phyloP scores from a whole-genome alignment of 805 yeast species.

The Wickerhamomyces pijperi region DNA sequence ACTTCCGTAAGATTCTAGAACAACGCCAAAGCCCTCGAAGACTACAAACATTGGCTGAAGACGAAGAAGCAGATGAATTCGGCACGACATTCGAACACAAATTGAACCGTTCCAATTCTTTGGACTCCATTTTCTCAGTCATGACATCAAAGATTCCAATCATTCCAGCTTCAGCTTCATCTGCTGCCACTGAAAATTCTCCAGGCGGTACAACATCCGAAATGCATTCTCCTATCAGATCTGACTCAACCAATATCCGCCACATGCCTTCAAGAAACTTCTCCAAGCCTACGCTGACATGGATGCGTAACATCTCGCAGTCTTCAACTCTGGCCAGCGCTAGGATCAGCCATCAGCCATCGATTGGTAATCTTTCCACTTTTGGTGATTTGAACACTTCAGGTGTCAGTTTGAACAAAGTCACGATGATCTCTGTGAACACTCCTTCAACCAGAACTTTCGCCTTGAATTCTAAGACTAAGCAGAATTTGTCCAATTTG shows the following conservation, averaged over 20 bases:
- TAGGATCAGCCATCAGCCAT: background rate
- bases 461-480: background rate
- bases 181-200: too few relatives aligned
- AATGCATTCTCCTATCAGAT: too few relatives aligned
- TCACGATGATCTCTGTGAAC: slow-evolving; percentile 4
- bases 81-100: slow-evolving; percentile 14
- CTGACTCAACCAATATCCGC: too few relatives aligned
- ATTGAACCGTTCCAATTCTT: slow-evolving; percentile 19
- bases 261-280: slow-evolving; percentile 3
- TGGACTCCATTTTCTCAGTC: slow-evolving; percentile 18
- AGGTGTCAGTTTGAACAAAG: background rate
- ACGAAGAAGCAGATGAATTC: slow-evolving; percentile 1
- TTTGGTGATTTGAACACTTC: background rate
- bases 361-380: background rate
- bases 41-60: background rate
- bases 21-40: background rate
- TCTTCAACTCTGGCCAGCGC: background rate
- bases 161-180: slow-evolving; percentile 7
- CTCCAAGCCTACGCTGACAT: slow-evolving; percentile 3
- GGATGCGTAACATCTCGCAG: background rate
- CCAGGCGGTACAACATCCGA: too few relatives aligned
- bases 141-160: slow-evolving; percentile 14
- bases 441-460: background rate
- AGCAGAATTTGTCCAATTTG: background rate
- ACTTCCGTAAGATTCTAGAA: background rate